Conservation (phyloP, 1,139 yeast species). For the Saccharomycopsis crataegensis region DNA sequence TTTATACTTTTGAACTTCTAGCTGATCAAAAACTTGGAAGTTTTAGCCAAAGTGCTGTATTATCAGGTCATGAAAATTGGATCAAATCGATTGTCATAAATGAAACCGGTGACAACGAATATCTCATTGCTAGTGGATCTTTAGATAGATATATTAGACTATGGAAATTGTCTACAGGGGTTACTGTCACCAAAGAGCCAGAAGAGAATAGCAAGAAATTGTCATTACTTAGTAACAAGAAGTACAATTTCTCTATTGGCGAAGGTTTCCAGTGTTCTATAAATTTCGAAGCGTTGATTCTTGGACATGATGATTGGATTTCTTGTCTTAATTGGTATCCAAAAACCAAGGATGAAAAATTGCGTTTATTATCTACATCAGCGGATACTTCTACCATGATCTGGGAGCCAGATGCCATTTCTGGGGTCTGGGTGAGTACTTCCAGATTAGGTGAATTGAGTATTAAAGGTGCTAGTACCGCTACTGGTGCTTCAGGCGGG, state of each 20-base stretch:
- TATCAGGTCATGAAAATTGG: constrained; percentile 95
- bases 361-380: constrained; percentile 71
- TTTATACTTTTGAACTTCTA: constrained; percentile 38
- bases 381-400: constrained; percentile 92
- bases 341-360: constrained; percentile 23
- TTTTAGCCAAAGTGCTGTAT: constrained; percentile 39
- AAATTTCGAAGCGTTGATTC: constrained; percentile 82
- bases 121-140: constrained; percentile 74
- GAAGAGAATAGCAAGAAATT: constrained; percentile 33
- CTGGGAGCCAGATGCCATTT: constrained; percentile 85
- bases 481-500: constrained; percentile 97
- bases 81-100: constrained; percentile 64
- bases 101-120: constrained; percentile 41
- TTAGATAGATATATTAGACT: constrained; percentile 85
- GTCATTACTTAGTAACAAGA: constrained; percentile 53
- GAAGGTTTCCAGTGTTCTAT: constrained; percentile 39
- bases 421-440: constrained; percentile 87
- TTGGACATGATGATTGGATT: constrained; percentile 99
- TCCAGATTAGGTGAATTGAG: constrained; percentile 85
- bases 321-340: constrained; percentile 81
- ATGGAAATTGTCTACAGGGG: constrained; percentile 53
- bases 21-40: constrained; percentile 17
- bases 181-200: constrained; percentile 50
- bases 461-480: constrained; percentile 94
- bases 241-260: constrained; percentile 43